These are phyloP conservation scores for Jamesozyma rosinii DNA, from an alignment of 805 yeast species.

Conservation along the genomic window DNA sequence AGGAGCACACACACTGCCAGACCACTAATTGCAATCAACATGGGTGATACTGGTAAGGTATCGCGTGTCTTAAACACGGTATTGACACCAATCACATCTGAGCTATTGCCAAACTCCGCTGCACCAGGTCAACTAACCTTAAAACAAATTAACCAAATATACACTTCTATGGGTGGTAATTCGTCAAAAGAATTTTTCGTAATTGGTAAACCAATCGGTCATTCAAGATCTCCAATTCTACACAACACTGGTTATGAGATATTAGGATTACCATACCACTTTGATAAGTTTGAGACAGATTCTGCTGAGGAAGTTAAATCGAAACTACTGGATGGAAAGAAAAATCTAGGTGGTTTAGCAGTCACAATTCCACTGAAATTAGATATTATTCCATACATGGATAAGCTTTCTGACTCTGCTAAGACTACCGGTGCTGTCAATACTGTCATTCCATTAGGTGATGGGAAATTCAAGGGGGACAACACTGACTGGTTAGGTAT, in stretches of 20 bases:
- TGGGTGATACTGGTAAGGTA: slow-evolving; percentile 66
- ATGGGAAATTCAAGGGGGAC: slow-evolving; percentile 58
- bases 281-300: slow-evolving; percentile 58
- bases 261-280: slow-evolving; percentile 70
- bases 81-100: slow-evolving; percentile 80
- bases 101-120: slow-evolving; percentile 53
- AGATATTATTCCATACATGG: slow-evolving; percentile 60
- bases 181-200: slow-evolving; percentile 52
- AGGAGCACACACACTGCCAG: slow-evolving; percentile 40
- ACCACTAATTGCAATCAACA: slow-evolving; percentile 78
- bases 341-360: slow-evolving; percentile 80
- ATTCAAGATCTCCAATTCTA: slow-evolving; percentile 81
- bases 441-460: slow-evolving; percentile 54
- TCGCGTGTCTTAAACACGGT: slow-evolving; percentile 68
- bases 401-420: slow-evolving; percentile 68
- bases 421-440: slow-evolving; percentile 85
- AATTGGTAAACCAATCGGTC: slow-evolving; percentile 73
- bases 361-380: slow-evolving; percentile 90
- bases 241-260: slow-evolving; percentile 71
- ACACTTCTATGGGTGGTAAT: slow-evolving; percentile 54
- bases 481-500: slow-evolving; percentile 97
- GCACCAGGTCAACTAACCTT: slow-evolving; percentile 76
- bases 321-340: slow-evolving; percentile 38
- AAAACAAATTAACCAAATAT: slow-evolving; percentile 50
- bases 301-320: slow-evolving; percentile 49